Evolutionary conservation across 75 land plant species (phyloP), one percentile per base, ranked within the genome.

Genomic region (Cryptomeria japonica): DNA sequence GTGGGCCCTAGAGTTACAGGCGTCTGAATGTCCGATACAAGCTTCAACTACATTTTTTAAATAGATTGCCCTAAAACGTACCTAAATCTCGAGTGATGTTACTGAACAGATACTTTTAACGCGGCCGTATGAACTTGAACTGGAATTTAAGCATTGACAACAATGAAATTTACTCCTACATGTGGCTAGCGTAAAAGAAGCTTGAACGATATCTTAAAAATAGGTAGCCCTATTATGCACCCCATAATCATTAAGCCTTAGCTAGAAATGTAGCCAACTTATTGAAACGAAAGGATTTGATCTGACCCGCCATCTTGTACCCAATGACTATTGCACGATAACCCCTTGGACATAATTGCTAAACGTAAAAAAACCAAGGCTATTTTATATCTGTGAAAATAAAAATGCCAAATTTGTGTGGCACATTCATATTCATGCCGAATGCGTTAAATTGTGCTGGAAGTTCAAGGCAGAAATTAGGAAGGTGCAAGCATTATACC

Each of bases 401-500:
- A 58, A 58, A 58, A 58, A 22, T 58, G 19, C 6, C 25, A 18
- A 22, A 58, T 22, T 7, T 58, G 64, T 58, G 28, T 5, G 22
- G 64, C 22, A 19, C 41, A 37, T 36, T 18, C 80, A 7, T 39
- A 39, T 18, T 78, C 80, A 78, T 78, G 80, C 19, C 22, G 36
- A 37, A 78, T 8, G 8, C 16, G 41, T 8, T 37, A 38, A 39
- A 22, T 18, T 1, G 42, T 18, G 38, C 34, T 5, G 10, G 44
- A 38, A 78, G 10, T 78, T 18, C 0, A 37, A 78, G 41, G 22
- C 42, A 78, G 46, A 41, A 25, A 79, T 38, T 79, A 18, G 10
- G 0, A 7, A 18, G 44, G 25, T 39, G 82, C 82, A 8, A 38
- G 28, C 44, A 79, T 79, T 56, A 84, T 73, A 94, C 98, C 89